phyloP scores from a whole-genome alignment of 225 moss, liverwort and hornwort genomes.

The Polytrichum formosum region DNA sequence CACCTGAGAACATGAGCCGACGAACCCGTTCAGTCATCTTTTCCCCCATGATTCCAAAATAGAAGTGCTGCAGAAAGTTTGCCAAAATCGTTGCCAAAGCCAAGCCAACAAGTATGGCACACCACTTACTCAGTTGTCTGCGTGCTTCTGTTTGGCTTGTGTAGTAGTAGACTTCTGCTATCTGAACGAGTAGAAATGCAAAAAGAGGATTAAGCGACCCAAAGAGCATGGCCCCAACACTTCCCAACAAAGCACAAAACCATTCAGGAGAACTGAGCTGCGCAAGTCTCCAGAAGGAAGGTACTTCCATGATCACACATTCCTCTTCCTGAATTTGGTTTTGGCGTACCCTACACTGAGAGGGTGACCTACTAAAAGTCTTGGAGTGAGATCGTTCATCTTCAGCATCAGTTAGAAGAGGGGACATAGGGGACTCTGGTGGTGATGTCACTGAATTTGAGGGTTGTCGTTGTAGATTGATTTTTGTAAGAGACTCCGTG shows the following conservation, averaged over 20 bases:
- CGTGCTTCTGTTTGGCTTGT: constrained; percentile 28
- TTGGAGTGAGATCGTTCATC: constrained; percentile 69
- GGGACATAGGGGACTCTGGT: constrained; percentile 67
- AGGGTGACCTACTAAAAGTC: constrained; percentile 56
- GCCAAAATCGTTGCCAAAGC: constrained; percentile 57
- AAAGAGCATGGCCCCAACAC: constrained; percentile 52
- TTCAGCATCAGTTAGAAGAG: constrained; percentile 58
- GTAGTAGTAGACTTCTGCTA: constrained; percentile 52
- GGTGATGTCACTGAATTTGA: constrained; percentile 35
- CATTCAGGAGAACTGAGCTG: constrained; percentile 62
- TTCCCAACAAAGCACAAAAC: constrained; percentile 56
- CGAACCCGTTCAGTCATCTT: constrained; percentile 73
- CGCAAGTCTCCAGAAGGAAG: constrained; percentile 53
- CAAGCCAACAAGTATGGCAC: constrained; percentile 51
- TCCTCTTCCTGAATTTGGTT: constrained; percentile 22
- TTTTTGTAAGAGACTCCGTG: constrained; percentile 42
- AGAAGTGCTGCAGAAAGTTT: constrained; percentile 66
- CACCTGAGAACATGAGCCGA: constrained; percentile 72
- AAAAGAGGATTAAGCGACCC: constrained; percentile 69
- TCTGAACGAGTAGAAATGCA: constrained; percentile 62
- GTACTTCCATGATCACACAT: constrained; percentile 20
- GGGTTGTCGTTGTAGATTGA: constrained; percentile 39
- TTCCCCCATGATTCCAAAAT: constrained; percentile 70
- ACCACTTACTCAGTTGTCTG: constrained; percentile 50
- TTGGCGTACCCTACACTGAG: constrained; percentile 35